Evolutionary conservation across 176 grass and related monocot genomes (phyloP).

Genomic region (Rhipidocladum racemiflorum): DNA sequence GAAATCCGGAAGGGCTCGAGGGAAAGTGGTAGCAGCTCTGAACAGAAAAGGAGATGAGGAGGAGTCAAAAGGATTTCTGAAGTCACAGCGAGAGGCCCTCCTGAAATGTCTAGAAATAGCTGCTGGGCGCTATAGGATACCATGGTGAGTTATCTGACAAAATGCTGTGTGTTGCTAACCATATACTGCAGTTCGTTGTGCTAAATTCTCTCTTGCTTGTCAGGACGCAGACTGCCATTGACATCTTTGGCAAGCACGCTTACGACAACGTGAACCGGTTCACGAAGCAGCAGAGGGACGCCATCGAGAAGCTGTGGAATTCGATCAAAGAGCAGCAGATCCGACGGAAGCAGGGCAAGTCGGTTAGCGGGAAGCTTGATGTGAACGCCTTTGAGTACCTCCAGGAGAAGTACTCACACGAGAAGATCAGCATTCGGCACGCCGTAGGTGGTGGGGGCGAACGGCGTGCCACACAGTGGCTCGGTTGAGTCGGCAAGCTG

Average conservation of each 20-base stretch:
- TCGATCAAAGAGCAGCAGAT: constrained; percentile 92
- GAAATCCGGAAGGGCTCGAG: constrained; percentile 51
- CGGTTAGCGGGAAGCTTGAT: constrained; percentile 80
- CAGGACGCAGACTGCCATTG: constrained; percentile 89
- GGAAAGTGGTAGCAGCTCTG: constrained; percentile 36
- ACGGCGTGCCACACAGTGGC: constrained; percentile 64
- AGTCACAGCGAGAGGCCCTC: constrained; percentile 67
- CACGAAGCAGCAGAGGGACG: constrained; percentile 63
- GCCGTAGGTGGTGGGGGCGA: constrained; percentile 65
- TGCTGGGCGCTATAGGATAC: constrained; percentile 71
- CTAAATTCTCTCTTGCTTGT: constrained; percentile 1
- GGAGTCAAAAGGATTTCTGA: constrained; percentile 54
- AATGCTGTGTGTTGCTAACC: background rate
- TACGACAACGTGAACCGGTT: constrained; percentile 66
- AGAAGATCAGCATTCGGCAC: constrained; percentile 94
- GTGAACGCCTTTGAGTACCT: constrained; percentile 78
- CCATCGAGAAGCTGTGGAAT: constrained; percentile 71
- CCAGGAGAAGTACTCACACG: constrained; percentile 76
- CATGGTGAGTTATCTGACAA: constrained; percentile 50
- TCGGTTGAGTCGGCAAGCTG: constrained; percentile 36
- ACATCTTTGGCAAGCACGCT: constrained; percentile 78
- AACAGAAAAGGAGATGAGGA: constrained; percentile 48
- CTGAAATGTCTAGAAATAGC: constrained; percentile 84
- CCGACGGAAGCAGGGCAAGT: constrained; percentile 84
- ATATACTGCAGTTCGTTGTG: background rate